Percentiles rank a stretch among this genome's conserved stretches.
phyloP scores from a whole-genome alignment of 306 rosid species.

The Vachellia pachyceras region DNA sequence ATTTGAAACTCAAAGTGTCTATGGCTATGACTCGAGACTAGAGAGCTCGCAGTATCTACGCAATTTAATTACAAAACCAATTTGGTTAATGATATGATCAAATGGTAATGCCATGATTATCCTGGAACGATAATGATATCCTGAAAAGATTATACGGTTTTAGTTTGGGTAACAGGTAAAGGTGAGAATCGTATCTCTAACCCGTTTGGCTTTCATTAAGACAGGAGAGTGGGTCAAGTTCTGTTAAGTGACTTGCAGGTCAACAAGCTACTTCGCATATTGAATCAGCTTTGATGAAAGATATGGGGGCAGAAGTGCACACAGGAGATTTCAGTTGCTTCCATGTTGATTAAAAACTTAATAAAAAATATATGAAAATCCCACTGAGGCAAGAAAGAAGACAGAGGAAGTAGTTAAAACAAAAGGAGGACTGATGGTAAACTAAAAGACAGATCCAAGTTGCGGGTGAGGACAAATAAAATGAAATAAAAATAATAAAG shows the following conservation, averaged over 20 bases:
- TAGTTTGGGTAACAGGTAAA: too few relatives aligned
- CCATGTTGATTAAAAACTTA: slow-evolving; percentile 31
- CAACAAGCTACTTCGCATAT: slow-evolving; percentile 41
- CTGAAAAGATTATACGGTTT: too few relatives aligned
- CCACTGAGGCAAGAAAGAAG: slow-evolving; percentile 16
- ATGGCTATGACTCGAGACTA: too few relatives aligned
- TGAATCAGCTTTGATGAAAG: slow-evolving; percentile 38
- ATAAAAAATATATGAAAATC: neutral
- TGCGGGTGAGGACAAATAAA: neutral
- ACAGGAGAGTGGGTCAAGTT: slow-evolving; percentile 38
- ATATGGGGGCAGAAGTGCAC: slow-evolving; percentile 30
- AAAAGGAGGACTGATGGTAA: neutral
- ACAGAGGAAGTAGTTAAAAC: slow-evolving; percentile 15
- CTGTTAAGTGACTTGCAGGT: slow-evolving; percentile 38
- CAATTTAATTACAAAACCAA: too few relatives aligned
- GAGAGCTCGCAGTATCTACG: too few relatives aligned
- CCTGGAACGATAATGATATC: too few relatives aligned
- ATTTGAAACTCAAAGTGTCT: too few relatives aligned
- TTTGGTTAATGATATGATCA: too few relatives aligned
- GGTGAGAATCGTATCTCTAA: too few relatives aligned
- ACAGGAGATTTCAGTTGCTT: slow-evolving; percentile 23
- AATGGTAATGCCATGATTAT: too few relatives aligned
- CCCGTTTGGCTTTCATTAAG: too few relatives aligned
- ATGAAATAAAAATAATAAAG: neutral
- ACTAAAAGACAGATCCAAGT: neutral